Conservation (phyloP, 306 rosid genomes). For the Geum urbanum region DNA sequence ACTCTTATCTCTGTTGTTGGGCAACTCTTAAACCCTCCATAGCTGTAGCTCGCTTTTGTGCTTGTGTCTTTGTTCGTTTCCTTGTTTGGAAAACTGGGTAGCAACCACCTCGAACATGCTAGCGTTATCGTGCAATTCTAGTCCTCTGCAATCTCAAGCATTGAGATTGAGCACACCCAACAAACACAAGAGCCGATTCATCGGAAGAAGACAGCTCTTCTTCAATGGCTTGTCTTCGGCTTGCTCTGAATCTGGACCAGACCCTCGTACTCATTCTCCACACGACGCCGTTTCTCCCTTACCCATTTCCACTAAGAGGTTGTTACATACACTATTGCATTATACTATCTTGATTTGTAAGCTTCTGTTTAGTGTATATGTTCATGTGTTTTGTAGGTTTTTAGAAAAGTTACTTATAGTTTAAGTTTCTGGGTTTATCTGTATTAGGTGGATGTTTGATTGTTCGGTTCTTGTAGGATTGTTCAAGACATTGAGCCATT, state of each 20-base stretch:
- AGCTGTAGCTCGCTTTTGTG: not conserved
- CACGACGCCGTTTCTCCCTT: slow-evolving; percentile 33
- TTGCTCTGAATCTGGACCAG: slow-evolving; percentile 43
- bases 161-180: slow-evolving; percentile 17
- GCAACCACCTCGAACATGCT: slow-evolving; percentile 40
- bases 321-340: not conserved
- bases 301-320: slow-evolving; percentile 57
- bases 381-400: no score
- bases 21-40: not conserved
- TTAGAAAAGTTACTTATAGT: no score
- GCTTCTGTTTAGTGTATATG: no score
- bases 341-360: not conserved
- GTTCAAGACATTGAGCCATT: slow-evolving; percentile 33
- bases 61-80: not conserved
- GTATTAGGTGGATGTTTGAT: not conserved
- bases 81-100: not conserved
- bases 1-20: slow-evolving; percentile 24
- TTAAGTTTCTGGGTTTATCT: slow-evolving; percentile 13
- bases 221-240: slow-evolving; percentile 63
- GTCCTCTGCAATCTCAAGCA: slow-evolving; percentile 33
- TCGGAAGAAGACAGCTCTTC: slow-evolving; percentile 58
- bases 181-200: slow-evolving; percentile 35
- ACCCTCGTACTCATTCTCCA: slow-evolving; percentile 15
- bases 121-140: slow-evolving; percentile 48
- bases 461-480: slow-evolving; percentile 34